phyloP scores from a whole-genome alignment of 306 rosid genomes.

The Ormosia emarginata region DNA sequence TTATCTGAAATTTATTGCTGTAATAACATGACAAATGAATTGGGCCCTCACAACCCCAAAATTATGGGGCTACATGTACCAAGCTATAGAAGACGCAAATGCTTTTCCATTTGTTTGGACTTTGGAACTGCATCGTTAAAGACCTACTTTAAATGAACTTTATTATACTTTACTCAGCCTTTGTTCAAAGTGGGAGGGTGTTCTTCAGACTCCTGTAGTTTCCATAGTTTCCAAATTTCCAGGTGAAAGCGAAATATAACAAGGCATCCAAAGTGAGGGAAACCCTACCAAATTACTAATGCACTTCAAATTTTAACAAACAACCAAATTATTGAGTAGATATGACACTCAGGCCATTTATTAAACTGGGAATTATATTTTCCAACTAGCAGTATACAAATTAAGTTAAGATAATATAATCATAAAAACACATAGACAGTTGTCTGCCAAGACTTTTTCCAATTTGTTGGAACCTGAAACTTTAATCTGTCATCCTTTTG shows the following conservation, averaged over 20 bases:
- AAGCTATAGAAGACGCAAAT: neutral
- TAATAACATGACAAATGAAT: neutral
- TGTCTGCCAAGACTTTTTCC: neutral
- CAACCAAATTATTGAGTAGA: neutral
- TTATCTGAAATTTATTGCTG: neutral
- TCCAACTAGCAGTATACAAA: neutral
- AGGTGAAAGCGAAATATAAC: no score
- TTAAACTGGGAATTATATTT: neutral
- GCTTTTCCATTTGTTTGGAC: conserved; percentile 7
- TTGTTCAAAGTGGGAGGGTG: neutral
- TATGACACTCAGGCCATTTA: neutral
- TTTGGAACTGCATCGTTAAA: neutral
- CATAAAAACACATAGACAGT: neutral
- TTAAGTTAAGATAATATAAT: neutral
- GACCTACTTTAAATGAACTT: neutral
- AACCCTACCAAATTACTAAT: neutral
- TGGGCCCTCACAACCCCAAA: neutral
- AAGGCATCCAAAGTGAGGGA: no score
- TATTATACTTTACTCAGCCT: neutral
- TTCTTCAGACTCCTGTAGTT: neutral
- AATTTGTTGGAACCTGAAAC: neutral
- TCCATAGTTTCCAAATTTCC: no score
- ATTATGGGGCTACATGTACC: neutral
- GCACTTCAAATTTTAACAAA: neutral
- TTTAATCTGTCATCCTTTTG: neutral